Evolutionary conservation across 805 yeast genomes (phyloP).

Genomic region (Ogataea philodendri): DNA sequence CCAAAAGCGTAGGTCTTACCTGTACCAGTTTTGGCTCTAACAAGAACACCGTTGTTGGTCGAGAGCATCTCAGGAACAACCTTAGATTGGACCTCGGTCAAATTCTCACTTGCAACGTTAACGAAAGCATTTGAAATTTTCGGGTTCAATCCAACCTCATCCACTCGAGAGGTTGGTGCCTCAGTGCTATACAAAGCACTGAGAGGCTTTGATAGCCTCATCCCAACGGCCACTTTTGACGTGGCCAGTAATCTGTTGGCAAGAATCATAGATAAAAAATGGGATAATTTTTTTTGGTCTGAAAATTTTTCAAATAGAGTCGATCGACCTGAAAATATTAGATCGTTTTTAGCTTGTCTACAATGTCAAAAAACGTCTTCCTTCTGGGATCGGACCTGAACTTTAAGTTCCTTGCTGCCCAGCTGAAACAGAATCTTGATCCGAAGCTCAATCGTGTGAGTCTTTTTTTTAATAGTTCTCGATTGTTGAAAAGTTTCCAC

Average conservation of each 20-base stretch:
- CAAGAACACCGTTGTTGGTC: slow-evolving; percentile 64
- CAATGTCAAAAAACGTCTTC: slow-evolving; percentile 18
- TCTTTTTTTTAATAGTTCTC: slow-evolving; percentile 12
- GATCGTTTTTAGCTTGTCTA: neutral
- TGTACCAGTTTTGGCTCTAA: slow-evolving; percentile 92
- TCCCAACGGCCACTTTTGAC: no score
- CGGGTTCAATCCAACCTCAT: slow-evolving; percentile 1
- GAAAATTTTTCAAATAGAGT: slow-evolving; percentile 13
- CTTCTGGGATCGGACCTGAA: slow-evolving; percentile 21
- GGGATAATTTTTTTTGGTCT: neutral
- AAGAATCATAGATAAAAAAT: slow-evolving; percentile 1
- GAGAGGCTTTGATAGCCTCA: no score
- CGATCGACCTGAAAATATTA: slow-evolving; percentile 15
- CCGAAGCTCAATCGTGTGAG: slow-evolving; percentile 6
- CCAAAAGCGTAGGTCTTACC: slow-evolving; percentile 92
- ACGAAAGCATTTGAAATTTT: slow-evolving; percentile 32
- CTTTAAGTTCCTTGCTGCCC: slow-evolving; percentile 22
- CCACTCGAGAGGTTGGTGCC: neutral
- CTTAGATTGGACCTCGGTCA: slow-evolving; percentile 69
- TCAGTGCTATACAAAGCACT: slow-evolving; percentile 5
- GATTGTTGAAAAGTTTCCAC: slow-evolving; percentile 10
- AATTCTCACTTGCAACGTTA: slow-evolving; percentile 40
- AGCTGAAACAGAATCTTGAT: slow-evolving; percentile 14
- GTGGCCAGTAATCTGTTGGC: neutral
- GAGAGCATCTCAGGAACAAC: slow-evolving; percentile 55